Evolutionary conservation across 257 asterid species (phyloP).

Genomic region (Salvia hispanica): DNA sequence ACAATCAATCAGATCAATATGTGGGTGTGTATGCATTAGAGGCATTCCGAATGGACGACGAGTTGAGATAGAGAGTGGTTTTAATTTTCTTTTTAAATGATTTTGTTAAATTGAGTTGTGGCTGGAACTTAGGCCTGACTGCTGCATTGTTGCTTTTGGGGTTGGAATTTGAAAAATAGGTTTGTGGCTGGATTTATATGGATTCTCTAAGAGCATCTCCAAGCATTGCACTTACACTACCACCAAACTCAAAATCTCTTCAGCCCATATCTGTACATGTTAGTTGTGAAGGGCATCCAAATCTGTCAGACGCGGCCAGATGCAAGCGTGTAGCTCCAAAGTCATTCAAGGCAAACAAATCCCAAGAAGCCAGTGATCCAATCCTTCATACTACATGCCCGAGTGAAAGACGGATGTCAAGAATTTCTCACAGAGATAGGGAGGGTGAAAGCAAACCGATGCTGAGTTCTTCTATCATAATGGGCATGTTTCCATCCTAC

Average conservation of each 20-base stretch:
- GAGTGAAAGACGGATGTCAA: conserved; percentile 34
- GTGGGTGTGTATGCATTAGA: too few species aligned
- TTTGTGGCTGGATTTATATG: too few species aligned
- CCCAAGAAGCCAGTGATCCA: conserved; percentile 94
- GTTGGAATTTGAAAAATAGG: too few species aligned
- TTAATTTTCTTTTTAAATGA: too few species aligned
- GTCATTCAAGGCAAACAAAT: conserved; percentile 59
- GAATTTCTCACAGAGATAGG: background rate
- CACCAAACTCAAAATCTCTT: conserved; percentile 16
- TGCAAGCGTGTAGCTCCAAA: background rate
- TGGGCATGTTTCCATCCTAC: conserved; percentile 83
- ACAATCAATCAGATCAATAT: too few species aligned
- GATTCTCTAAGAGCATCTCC: too few species aligned
- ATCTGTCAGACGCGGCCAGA: background rate
- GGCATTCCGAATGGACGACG: too few species aligned
- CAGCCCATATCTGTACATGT: conserved; percentile 57
- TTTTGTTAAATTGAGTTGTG: too few species aligned
- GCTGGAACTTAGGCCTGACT: too few species aligned
- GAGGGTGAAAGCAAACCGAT: conserved; percentile 48
- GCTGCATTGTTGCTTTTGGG: too few species aligned
- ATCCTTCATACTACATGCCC: conserved; percentile 83
- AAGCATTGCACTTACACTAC: too few species aligned
- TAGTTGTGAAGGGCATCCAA: background rate
- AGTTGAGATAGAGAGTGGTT: too few species aligned
- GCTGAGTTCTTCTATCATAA: conserved; percentile 96